phyloP scores from a whole-genome alignment of 129 eudicot species.

The Tagetes patula region DNA sequence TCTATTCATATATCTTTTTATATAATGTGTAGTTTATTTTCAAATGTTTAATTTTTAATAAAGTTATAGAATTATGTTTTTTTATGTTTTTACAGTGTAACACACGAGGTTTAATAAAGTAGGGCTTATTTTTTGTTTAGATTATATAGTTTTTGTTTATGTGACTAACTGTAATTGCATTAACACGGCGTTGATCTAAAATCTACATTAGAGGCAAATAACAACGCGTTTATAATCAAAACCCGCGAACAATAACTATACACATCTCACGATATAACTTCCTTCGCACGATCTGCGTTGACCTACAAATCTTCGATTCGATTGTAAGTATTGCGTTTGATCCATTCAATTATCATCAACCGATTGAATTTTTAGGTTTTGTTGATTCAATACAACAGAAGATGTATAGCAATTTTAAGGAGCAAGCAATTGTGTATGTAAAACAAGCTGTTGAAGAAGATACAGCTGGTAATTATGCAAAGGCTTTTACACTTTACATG shows the following conservation, averaged over 20 bases:
- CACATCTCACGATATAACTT: conserved; percentile 8
- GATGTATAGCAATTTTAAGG: conserved; percentile 78
- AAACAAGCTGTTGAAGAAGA: conserved; percentile 77
- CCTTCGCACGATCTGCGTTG: conserved; percentile 22
- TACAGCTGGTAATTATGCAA: conserved; percentile 64
- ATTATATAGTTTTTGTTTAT: no score
- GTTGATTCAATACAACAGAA: not conserved
- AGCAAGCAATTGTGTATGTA: conserved; percentile 63
- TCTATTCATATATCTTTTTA: no score
- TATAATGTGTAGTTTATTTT: no score
- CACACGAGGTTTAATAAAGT: no score
- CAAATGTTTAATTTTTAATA: no score
- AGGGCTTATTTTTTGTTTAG: no score
- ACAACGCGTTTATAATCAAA: not conserved
- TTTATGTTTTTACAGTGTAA: no score
- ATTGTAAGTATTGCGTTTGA: conserved; percentile 20
- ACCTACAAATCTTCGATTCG: not conserved
- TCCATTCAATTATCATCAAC: not conserved
- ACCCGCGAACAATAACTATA: conserved; percentile 28
- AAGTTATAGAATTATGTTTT: no score
- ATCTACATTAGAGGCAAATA: no score
- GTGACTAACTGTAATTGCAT: no score
- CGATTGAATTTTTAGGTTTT: not conserved
- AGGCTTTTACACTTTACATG: conserved; percentile 61
- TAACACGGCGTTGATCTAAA: no score